Percentiles rank a stretch among this genome's conserved stretches.
phyloP scores from a whole-genome alignment of 2,329 filamentous ascomycete genomes.

The Alternaria longipes region DNA sequence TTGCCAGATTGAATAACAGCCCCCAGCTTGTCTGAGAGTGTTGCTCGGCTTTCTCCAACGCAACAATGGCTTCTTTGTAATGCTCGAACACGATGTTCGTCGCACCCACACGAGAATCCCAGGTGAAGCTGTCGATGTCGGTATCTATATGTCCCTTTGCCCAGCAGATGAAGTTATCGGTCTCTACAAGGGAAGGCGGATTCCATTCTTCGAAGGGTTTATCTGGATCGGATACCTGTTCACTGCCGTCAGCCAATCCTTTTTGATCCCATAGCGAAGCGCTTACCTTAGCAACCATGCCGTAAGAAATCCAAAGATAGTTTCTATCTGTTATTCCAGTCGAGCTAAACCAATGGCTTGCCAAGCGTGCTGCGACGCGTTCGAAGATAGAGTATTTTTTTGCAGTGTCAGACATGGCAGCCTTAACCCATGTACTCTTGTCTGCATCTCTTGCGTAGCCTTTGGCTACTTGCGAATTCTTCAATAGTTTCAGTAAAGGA shows the following conservation, averaged over 20 bases:
- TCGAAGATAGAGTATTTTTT: constrained; percentile 12
- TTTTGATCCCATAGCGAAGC: no score
- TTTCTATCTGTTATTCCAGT: not conserved
- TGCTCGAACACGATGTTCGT: not conserved
- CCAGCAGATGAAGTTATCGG: not conserved
- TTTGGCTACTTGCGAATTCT: constrained; percentile 19
- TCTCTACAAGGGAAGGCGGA: not conserved
- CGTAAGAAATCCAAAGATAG: constrained; percentile 1
- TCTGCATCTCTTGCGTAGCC: constrained; percentile 14
- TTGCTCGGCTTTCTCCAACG: not conserved
- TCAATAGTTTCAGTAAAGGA: constrained; percentile 11
- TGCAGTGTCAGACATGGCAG: not conserved
- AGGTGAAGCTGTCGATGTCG: not conserved
- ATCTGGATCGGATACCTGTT: not conserved
- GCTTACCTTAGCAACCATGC: not conserved
- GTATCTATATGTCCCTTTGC: not conserved
- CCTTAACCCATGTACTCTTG: constrained; percentile 16
- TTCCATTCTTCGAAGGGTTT: not conserved
- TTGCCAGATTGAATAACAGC: not conserved
- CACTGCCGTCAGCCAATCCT: no score
- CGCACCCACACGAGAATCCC: not conserved
- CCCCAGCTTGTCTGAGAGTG: not conserved
- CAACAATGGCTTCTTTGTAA: not conserved
- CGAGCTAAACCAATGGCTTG: constrained; percentile 6
- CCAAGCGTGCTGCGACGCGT: constrained; percentile 3